Evolutionary conservation across 2,329 filamentous ascomycete genomes (phyloP).

Genomic region (Diplodia intermedia): DNA sequence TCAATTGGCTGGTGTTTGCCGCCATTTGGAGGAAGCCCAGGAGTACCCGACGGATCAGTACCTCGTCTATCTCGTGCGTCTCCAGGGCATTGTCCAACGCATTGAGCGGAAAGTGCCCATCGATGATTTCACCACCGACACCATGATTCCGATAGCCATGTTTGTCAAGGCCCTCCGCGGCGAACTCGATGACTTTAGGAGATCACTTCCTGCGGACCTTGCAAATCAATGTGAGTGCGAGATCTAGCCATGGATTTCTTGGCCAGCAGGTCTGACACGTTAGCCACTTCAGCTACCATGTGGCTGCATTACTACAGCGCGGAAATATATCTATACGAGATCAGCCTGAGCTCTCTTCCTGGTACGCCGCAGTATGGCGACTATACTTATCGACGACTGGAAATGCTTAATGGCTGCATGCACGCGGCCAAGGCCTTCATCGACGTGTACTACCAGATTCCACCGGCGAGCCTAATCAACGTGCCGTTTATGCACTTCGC

Average conservation of each 20-base stretch:
- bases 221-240: slow-evolving; percentile 24
- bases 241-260: neutral
- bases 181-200: slow-evolving; percentile 25
- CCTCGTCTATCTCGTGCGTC: slow-evolving; percentile 32
- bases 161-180: slow-evolving; percentile 31
- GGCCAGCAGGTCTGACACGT: neutral
- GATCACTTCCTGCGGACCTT: slow-evolving; percentile 26
- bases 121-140: slow-evolving; percentile 30
- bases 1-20: slow-evolving; percentile 30
- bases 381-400: slow-evolving; percentile 29
- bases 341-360: slow-evolving; percentile 24
- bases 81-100: slow-evolving; percentile 32
- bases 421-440: slow-evolving; percentile 15
- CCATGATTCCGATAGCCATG: slow-evolving; percentile 31
- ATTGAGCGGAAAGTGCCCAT: slow-evolving; percentile 31
- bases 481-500: slow-evolving; percentile 31
- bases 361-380: slow-evolving; percentile 26
- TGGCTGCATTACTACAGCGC: slow-evolving; percentile 31
- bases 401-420: slow-evolving; percentile 30
- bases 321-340: slow-evolving; percentile 33
- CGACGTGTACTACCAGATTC: neutral
- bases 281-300: slow-evolving; percentile 10
- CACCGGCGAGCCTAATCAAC: slow-evolving; percentile 5
- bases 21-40: slow-evolving; percentile 23
- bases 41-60: slow-evolving; percentile 32